Evolutionary conservation across 208 protist species (phyloP).

Genomic region (Phytomonas sp.): DNA sequence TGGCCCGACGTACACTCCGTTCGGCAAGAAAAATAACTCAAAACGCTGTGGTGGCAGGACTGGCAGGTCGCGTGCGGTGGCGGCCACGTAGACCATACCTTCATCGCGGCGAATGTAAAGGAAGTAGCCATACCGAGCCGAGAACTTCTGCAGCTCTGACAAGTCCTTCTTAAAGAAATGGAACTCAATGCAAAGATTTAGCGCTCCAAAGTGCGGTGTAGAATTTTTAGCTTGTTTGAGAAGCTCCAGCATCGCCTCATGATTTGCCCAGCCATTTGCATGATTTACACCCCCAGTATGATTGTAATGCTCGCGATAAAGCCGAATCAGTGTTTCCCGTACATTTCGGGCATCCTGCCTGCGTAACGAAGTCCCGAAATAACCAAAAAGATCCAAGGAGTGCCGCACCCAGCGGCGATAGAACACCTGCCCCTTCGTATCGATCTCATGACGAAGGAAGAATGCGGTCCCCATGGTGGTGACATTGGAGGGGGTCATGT

Average conservation of each 20-base stretch:
- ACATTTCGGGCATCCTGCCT: not conserved
- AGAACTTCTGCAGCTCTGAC: slow-evolving; percentile 17
- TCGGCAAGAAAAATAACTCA: slow-evolving; percentile 9
- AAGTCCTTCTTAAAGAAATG: slow-evolving; percentile 13
- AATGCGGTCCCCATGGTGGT: slow-evolving; percentile 10
- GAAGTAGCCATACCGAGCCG: slow-evolving; percentile 10
- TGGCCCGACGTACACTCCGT: slow-evolving; percentile 10
- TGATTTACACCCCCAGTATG: not conserved
- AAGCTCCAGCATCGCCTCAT: slow-evolving; percentile 8
- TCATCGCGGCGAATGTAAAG: slow-evolving; percentile 14
- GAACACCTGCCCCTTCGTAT: slow-evolving; percentile 13
- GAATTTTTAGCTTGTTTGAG: slow-evolving; percentile 15
- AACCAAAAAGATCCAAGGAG: slow-evolving; percentile 13
- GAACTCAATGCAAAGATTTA: slow-evolving; percentile 17
- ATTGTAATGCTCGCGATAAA: not conserved
- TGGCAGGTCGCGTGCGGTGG: slow-evolving; percentile 13
- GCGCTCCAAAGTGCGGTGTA: slow-evolving; percentile 20
- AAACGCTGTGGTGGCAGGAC: slow-evolving; percentile 12
- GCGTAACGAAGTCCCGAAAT: slow-evolving; percentile 6
- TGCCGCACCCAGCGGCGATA: slow-evolving; percentile 19
- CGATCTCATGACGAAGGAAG: slow-evolving; percentile 13
- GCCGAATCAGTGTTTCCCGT: not conserved
- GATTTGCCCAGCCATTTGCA: not conserved
- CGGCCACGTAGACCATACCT: slow-evolving; percentile 10
- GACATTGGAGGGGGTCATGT: not conserved